Conservation (phyloP, 441 rosid species). For the Aquilaria agallochum region DNA sequence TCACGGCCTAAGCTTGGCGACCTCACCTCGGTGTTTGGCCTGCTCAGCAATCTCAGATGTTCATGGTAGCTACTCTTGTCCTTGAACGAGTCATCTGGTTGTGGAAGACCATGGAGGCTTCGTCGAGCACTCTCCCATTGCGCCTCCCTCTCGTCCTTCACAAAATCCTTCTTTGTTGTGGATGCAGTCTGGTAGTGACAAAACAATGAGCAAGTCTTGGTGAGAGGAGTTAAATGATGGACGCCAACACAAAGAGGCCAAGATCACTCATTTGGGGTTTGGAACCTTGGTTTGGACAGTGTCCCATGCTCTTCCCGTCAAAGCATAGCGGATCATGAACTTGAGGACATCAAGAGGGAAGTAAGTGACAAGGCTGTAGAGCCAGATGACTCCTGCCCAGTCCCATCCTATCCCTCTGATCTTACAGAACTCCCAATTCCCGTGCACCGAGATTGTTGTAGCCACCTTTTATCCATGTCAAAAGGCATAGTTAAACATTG, state of each 20-base stretch:
- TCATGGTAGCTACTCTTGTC: slow-evolving; percentile 44
- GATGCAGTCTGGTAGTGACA: slow-evolving; percentile 49
- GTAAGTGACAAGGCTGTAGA: slow-evolving; percentile 65
- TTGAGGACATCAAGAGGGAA: slow-evolving; percentile 84
- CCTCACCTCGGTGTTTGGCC: slow-evolving; percentile 80
- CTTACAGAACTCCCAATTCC: slow-evolving; percentile 78
- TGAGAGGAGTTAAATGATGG: not conserved
- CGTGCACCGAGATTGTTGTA: slow-evolving; percentile 70
- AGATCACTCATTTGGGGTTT: too few relatives aligned
- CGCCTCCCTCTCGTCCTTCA: slow-evolving; percentile 81
- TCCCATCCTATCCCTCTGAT: slow-evolving; percentile 88
- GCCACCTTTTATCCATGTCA: slow-evolving; percentile 49
- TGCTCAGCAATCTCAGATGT: slow-evolving; percentile 74
- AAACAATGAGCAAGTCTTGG: not conserved
- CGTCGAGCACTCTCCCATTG: slow-evolving; percentile 91
- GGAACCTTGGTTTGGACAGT: slow-evolving; percentile 60
- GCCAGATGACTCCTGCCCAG: slow-evolving; percentile 89
- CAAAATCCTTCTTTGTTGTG: slow-evolving; percentile 81
- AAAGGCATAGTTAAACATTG: not conserved
- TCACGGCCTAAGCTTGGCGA: slow-evolving; percentile 39
- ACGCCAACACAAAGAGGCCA: not conserved
- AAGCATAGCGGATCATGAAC: slow-evolving; percentile 65
- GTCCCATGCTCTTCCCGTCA: slow-evolving; percentile 80
- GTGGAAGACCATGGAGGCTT: slow-evolving; percentile 72
- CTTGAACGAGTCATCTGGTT: slow-evolving; percentile 28